Conservation (phyloP, 1,139 yeast species). For the Diutina neorugosa region DNA sequence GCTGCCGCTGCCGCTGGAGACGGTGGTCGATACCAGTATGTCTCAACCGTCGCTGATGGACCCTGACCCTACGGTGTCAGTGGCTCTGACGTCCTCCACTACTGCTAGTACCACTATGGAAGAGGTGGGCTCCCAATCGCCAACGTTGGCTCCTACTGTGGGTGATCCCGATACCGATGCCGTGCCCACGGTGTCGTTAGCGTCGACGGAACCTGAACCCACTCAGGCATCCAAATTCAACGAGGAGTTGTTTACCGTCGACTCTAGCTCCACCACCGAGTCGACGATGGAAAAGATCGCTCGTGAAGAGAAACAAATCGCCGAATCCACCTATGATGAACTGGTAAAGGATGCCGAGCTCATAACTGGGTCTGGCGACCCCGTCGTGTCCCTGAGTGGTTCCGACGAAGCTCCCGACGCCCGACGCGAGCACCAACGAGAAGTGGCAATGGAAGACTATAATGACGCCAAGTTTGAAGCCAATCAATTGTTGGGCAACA, state of each 20-base stretch:
- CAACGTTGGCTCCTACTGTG: not conserved
- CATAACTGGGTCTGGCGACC: not conserved
- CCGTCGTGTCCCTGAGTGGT: not conserved
- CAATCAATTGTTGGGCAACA: not conserved
- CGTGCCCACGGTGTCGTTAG: no score
- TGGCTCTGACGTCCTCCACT: not conserved
- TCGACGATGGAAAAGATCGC: not conserved
- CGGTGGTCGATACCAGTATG: not conserved
- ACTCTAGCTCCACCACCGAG: not conserved
- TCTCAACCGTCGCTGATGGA: not conserved
- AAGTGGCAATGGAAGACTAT: not conserved
- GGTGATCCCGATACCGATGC: not conserved
- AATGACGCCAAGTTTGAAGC: not conserved
- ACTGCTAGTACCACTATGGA: not conserved
- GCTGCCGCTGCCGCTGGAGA: conserved; percentile 1
- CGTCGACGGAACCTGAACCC: not conserved
- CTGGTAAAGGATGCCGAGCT: not conserved
- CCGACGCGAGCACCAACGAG: not conserved
- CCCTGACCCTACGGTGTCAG: not conserved
- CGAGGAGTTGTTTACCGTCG: not conserved
- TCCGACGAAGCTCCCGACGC: not conserved
- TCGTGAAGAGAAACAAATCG: not conserved
- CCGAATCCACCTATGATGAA: not conserved
- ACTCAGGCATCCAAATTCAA: not conserved
- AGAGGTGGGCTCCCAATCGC: not conserved